These are phyloP conservation scores for Amanita pallidorosea DNA, from an alignment of 768 basidiomycete genomes.

Conservation along the genomic window DNA sequence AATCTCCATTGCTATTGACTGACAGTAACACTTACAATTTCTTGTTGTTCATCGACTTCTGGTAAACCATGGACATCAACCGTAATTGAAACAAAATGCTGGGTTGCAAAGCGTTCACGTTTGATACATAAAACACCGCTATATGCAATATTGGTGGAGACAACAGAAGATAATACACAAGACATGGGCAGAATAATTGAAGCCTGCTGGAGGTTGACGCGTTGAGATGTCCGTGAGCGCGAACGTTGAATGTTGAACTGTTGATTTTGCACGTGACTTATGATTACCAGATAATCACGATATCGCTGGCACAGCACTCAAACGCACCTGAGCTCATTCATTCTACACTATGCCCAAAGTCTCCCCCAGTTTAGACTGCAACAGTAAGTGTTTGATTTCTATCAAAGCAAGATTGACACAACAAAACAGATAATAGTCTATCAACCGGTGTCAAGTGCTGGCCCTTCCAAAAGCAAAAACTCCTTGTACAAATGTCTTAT, in stretches of 20 bases:
- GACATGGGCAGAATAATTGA: neutral
- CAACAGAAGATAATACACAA: neutral
- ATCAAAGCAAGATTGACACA: neutral
- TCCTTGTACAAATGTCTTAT: slow-evolving; percentile 1
- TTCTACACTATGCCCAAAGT: slow-evolving; percentile 1
- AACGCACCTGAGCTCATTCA: neutral
- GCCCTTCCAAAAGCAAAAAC: neutral
- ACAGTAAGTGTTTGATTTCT: neutral
- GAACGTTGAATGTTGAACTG: neutral
- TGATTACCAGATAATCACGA: slow-evolving; percentile 2
- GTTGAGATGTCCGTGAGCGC: neutral
- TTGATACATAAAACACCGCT: neutral
- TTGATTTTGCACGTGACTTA: neutral
- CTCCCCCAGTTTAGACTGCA: neutral
- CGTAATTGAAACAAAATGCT: neutral
- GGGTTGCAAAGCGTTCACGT: neutral
- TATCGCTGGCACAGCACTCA: neutral
- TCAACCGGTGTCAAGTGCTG: neutral
- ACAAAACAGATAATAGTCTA: neutral
- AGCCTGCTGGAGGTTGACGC: neutral
- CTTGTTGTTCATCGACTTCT: neutral
- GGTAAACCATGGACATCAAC: neutral
- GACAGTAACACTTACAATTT: neutral
- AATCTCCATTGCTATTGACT: neutral
- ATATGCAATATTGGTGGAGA: neutral